Base-by-base conservation (phyloP, 2,329 filamentous ascomycete genomes). In the Daldinia sp. region DNA sequence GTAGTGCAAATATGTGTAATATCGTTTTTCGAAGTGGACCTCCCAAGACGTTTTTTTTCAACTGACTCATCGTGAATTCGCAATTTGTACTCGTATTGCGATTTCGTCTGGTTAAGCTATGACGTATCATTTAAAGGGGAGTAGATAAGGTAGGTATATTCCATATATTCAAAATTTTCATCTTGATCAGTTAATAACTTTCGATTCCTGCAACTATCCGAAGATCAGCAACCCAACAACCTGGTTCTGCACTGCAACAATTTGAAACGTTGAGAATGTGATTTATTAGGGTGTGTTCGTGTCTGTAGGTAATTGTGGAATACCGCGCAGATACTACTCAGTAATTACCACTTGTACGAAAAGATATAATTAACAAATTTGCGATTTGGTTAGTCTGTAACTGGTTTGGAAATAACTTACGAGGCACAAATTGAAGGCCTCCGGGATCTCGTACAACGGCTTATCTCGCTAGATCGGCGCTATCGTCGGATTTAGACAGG, bases 391-490 rank as follows among this genome's bases (percentile, higher is more conserved):
- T 45, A 45, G 39, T 48, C 30, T 50, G 50, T 25, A 35, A 39
- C 23, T 58, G 35, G 47, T 39, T 58, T 41, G 58, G 53, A 51
- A 34, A 53, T 17, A 32, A 37, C n/a, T 48, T 47, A 53, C 39
- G 39, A 27, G 39, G 37, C 19, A 27, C 43, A 47, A 39, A 54
- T 45, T 48, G 37, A 52, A 52, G 25, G 30, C 56, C 29, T 15
- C 43, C 25, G 45, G 51, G 54, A 49, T 55, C 47, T 41, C 50
- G 45, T 49, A 39, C 32, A 58, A 58, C 51, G 17, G 35, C 57
- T 64, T 67, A 61, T 61, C 57, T 66, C 48, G 61, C 58, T 67
- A 64, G 64, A 64, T 67, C 61, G 61, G 55, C 55, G 54, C 61
- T 58, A 63, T 55, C 51, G 48, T 63, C 57, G 52, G 50, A 29